Evolutionary conservation across 495 filamentous ascomycete genomes (phyloP).

Genomic region (Poronia punctata): DNA sequence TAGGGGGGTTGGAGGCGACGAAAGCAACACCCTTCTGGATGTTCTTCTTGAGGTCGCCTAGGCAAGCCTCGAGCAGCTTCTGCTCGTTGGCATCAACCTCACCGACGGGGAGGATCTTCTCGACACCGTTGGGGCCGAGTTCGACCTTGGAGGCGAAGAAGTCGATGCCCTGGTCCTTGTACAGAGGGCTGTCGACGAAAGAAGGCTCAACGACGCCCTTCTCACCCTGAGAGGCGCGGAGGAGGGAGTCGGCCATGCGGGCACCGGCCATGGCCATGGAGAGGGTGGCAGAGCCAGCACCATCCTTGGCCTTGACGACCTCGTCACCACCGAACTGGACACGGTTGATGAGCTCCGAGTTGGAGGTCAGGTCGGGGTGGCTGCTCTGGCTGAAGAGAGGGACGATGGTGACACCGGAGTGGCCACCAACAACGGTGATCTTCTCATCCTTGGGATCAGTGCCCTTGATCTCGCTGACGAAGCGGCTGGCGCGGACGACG

Average conservation of each 20-base stretch:
- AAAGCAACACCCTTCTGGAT: conserved; percentile 51
- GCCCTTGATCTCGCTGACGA: conserved; percentile 86
- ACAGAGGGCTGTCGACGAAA: conserved; percentile 93
- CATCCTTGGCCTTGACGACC: conserved; percentile 98
- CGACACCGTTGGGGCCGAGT: conserved; percentile 91
- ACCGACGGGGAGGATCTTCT: conserved; percentile 84
- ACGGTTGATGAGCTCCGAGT: conserved; percentile 75
- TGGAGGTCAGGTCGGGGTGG: conserved; percentile 72
- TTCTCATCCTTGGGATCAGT: conserved; percentile 88
- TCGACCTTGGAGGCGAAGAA: conserved; percentile 94
- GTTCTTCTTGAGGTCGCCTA: conserved; percentile 82
- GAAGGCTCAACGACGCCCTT: conserved; percentile 94
- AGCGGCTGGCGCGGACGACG: conserved; percentile 93
- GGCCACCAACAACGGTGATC: conserved; percentile 91
- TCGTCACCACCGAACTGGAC: conserved; percentile 99
- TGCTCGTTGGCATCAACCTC: conserved; percentile 76
- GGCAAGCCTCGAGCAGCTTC: conserved; percentile 76
- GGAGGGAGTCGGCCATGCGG: conserved; percentile 89
- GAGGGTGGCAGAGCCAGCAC: conserved; percentile 94
- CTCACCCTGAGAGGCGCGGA: conserved; percentile 87
- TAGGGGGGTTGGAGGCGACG: conserved; percentile 46
- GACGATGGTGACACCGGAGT: conserved; percentile 97
- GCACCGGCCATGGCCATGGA: conserved; percentile 99
- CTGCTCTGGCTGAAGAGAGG: conserved; percentile 92
- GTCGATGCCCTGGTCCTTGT: conserved; percentile 92